phyloP scores from a whole-genome alignment of 2,329 filamentous ascomycete genomes.

The Arachnomyces sp. region DNA sequence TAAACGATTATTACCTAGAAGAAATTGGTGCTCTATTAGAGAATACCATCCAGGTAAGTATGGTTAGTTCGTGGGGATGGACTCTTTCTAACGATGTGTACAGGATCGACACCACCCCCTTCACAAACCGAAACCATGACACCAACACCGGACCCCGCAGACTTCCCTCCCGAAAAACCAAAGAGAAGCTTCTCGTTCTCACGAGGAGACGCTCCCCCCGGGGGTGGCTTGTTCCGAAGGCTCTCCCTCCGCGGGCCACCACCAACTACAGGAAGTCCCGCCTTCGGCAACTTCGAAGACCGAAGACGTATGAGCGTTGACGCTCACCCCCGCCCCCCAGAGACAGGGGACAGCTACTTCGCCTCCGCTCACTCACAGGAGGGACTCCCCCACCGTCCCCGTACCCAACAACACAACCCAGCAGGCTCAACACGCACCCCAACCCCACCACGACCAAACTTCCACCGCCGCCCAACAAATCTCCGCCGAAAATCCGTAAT shows the following conservation, averaged over 20 bases:
- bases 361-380: constrained; percentile 13
- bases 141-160: constrained; percentile 16
- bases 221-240: constrained; percentile 36
- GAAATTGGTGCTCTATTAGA: constrained; percentile 93
- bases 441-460: constrained; percentile 33
- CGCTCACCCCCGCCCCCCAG: constrained; percentile 21
- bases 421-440: constrained; percentile 24
- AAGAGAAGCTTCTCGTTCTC: constrained; percentile 56
- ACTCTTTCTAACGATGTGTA: constrained; percentile 39
- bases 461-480: constrained; percentile 63
- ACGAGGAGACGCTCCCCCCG: constrained; percentile 43
- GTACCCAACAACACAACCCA: constrained; percentile 3
- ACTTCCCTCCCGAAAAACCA: constrained; percentile 32
- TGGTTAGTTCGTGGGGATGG: not conserved
- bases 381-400: constrained; percentile 7
- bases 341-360: constrained; percentile 28
- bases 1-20: constrained; percentile 73
- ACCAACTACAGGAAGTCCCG: constrained; percentile 32
- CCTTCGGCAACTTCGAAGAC: constrained; percentile 9
- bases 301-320: constrained; percentile 30
- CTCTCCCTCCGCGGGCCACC: constrained; percentile 38
- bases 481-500: constrained; percentile 50
- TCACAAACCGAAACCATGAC: constrained; percentile 52
- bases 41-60: constrained; percentile 64
- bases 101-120: constrained; percentile 62